A percentile compares a stretch with the other conserved stretches of the same genome.
phyloP scores from a whole-genome alignment of 352 stramenopile genomes.

The Phytophthora idaei region DNA sequence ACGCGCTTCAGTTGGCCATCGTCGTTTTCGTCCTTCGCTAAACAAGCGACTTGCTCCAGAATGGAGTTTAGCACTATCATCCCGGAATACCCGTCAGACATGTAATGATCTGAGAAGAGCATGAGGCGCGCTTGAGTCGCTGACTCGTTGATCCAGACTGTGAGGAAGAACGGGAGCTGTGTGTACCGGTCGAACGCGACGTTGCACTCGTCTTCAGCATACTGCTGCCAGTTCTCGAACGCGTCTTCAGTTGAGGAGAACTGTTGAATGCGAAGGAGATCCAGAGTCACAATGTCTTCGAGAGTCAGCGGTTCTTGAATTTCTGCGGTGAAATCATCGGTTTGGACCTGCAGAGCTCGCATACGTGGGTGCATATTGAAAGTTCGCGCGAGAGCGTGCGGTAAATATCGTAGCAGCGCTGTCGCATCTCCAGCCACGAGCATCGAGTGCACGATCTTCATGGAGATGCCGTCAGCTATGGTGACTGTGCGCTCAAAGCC shows the following conservation, averaged over 20 bases:
- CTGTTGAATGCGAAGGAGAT: constrained; percentile 24
- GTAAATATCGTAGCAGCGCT: background rate
- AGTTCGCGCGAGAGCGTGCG: background rate
- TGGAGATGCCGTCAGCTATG: background rate
- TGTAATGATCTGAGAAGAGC: constrained; percentile 4
- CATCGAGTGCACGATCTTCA: background rate
- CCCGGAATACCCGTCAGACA: background rate
- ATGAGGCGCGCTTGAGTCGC: background rate
- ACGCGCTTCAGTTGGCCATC: background rate
- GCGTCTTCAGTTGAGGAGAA: background rate
- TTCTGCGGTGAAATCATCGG: background rate
- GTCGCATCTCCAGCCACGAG: background rate
- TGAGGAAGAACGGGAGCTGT: background rate
- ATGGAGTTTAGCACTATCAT: constrained; percentile 1
- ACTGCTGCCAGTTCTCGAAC: background rate
- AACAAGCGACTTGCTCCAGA: background rate
- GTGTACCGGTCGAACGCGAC: background rate
- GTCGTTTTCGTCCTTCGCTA: background rate
- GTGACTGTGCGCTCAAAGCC: background rate
- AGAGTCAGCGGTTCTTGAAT: background rate
- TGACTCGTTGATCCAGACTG: background rate
- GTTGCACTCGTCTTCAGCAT: background rate
- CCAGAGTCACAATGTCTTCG: constrained; percentile 11
- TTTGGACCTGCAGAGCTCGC: background rate
- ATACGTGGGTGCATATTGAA: background rate